phyloP scores from a whole-genome alignment of 192 early-diverging fungal genomes.

The Podila clonocystis region DNA sequence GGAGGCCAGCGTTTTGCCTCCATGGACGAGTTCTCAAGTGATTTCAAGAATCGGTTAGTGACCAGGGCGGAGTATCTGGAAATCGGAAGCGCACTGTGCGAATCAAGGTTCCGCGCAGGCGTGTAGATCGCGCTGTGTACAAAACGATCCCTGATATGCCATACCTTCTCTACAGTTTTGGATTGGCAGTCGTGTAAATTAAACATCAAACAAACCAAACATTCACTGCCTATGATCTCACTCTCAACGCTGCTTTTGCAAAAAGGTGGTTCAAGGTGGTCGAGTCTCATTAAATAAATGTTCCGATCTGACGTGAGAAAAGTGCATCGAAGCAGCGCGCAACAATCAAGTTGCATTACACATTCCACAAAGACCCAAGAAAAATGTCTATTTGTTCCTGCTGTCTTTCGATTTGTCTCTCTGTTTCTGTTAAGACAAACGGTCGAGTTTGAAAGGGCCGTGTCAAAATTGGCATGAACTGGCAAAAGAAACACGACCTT shows the following conservation, averaged over 20 bases:
- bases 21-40: slow-evolving; percentile 52
- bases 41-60: slow-evolving; percentile 61
- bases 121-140: slow-evolving; percentile 4
- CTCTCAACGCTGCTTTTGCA: no score
- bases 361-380: background rate
- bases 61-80: slow-evolving; percentile 71
- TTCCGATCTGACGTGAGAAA: no score
- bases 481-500: background rate
- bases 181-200: no score
- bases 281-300: no score
- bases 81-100: slow-evolving; percentile 65
- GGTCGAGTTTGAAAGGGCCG: slow-evolving; percentile 35
- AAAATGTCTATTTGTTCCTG: background rate
- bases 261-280: no score
- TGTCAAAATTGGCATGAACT: background rate
- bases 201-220: no score
- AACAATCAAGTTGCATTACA: background rate
- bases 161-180: background rate
- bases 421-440: slow-evolving; percentile 6
- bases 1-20: slow-evolving; percentile 59
- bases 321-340: no score
- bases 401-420: slow-evolving; percentile 3
- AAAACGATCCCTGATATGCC: background rate
- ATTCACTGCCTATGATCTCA: no score
- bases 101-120: slow-evolving; percentile 56